These are phyloP conservation scores for Cornus controversa DNA, from an alignment of 148 eudicot species.

Conservation along the genomic window DNA sequence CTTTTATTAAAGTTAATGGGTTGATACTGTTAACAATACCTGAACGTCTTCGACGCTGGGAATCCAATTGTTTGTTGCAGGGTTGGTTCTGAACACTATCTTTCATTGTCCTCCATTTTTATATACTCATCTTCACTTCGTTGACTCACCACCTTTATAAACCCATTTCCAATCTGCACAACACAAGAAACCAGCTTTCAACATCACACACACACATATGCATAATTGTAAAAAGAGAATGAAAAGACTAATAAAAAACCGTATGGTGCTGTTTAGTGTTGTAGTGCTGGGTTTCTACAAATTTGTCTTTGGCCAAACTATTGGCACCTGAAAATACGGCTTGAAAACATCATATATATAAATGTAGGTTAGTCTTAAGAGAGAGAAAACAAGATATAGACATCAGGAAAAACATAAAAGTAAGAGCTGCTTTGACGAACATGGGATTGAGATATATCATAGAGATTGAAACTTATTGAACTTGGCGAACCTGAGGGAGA, in stretches of 20 bases:
- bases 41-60: slow-evolving; percentile 37
- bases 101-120: slow-evolving; percentile 20
- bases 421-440: slow-evolving; percentile 15
- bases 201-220: no score
- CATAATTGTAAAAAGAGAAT: background rate
- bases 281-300: slow-evolving; percentile 69
- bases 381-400: no score
- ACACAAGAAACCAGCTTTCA: background rate
- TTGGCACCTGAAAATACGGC: slow-evolving; percentile 22
- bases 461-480: slow-evolving; percentile 49
- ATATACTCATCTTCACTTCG: slow-evolving; percentile 22
- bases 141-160: slow-evolving; percentile 39
- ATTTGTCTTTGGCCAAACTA: slow-evolving; percentile 43
- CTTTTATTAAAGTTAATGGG: background rate
- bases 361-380: background rate
- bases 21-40: slow-evolving; percentile 13
- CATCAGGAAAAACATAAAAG: background rate
- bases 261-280: slow-evolving; percentile 62
- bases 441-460: slow-evolving; percentile 39
- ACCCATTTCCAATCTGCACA: slow-evolving; percentile 67
- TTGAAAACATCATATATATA: slow-evolving; percentile 14
- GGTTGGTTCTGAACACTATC: slow-evolving; percentile 40
- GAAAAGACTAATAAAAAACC: slow-evolving; percentile 27
- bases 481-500: slow-evolving; percentile 23
- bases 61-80: slow-evolving; percentile 73